Base-by-base conservation (phyloP, 306 rosid species). In the Delonix regia region DNA sequence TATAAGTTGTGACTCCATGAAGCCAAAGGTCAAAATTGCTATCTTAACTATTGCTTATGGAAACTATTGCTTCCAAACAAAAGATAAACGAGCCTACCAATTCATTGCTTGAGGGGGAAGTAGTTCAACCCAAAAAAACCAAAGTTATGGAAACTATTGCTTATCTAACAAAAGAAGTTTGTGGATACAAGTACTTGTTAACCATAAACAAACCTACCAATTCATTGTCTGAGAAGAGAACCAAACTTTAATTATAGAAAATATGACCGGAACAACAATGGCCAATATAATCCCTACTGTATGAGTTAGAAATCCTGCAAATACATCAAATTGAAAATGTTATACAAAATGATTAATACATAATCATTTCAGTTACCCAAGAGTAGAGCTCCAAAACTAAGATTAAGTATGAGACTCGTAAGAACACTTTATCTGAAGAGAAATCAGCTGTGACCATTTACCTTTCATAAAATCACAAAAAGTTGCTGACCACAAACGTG, bases 391-490 rank as follows among this genome's bases (percentile, higher is more conserved):
- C n/a, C 59, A 78, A 63, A 64, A 28, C 9, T 1, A 67, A 59
- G 11, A n/a, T n/a, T 67, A 74, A 22, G 55, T 28, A 57, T 48
- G 69, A 68, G 70, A 28, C 55, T 16, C 47, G 12, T 44, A 21
- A 62, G 67, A 83, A 77, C 15, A 57, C 61, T 61, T 34, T 74
- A 25, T 67, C 68, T 77, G 28, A 59, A 80, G 51, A 42, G 25
- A 53, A 85, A 39, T 11, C 45, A 48, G 73, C 16, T 66, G 69
- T 39, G 68, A 65, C 25, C 76, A 59, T 70, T 82, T 88, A 96
- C 99, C 99, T 88, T 90, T 93, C 9, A 48, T 44, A 85, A 91
- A 96, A 85, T 91, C 93, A 78, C 77, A 81, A 18, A 85, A 78
- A 70, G 90, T 89, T 75, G 87, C 83, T 68, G 78, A 80, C 90